These are phyloP conservation scores for Dichomitus squalens DNA, from an alignment of 1,284 basidiomycete genomes.

Conservation along the genomic window DNA sequence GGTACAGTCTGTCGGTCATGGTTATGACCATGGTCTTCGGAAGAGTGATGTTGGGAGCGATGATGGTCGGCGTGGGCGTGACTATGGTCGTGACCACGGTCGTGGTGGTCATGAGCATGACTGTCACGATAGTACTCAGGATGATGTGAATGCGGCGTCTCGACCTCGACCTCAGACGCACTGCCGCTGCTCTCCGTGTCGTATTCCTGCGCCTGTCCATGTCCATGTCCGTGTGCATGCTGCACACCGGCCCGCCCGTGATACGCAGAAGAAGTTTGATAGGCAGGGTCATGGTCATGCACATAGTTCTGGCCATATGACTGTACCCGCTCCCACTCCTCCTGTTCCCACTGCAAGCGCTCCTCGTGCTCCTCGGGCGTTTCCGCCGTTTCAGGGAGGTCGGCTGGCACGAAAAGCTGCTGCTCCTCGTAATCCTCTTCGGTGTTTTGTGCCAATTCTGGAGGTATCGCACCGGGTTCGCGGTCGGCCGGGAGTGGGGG, in stretches of 20 bases:
- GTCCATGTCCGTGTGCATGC: slow-evolving; percentile 5
- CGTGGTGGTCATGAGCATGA: slow-evolving; percentile 10
- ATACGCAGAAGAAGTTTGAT: slow-evolving; percentile 32
- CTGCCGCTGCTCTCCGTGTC: slow-evolving; percentile 12
- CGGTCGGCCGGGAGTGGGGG: slow-evolving; percentile 65
- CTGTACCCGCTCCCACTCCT: slow-evolving; percentile 41
- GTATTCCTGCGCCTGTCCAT: slow-evolving; percentile 1
- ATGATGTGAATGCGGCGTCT: slow-evolving; percentile 16
- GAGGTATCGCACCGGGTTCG: slow-evolving; percentile 53
- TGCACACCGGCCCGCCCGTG: slow-evolving; percentile 18
- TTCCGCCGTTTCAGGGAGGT: slow-evolving; percentile 35
- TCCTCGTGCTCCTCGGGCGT: slow-evolving; percentile 38
- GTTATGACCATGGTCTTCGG: neutral
- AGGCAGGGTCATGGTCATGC: slow-evolving; percentile 29
- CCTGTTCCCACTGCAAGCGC: slow-evolving; percentile 44
- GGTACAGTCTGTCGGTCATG: slow-evolving; percentile 16
- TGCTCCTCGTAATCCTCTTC: slow-evolving; percentile 52
- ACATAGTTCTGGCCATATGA: slow-evolving; percentile 31
- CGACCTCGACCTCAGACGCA: slow-evolving; percentile 10
- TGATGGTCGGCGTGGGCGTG: slow-evolving; percentile 1
- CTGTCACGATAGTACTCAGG: slow-evolving; percentile 24
- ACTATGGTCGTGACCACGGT: slow-evolving; percentile 13
- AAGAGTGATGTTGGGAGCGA: neutral
- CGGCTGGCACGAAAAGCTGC: slow-evolving; percentile 74
- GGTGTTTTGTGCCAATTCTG: slow-evolving; percentile 51